Conservation (phyloP, 202 grass and related monocot species). For the Sporobolus alterniflorus region DNA sequence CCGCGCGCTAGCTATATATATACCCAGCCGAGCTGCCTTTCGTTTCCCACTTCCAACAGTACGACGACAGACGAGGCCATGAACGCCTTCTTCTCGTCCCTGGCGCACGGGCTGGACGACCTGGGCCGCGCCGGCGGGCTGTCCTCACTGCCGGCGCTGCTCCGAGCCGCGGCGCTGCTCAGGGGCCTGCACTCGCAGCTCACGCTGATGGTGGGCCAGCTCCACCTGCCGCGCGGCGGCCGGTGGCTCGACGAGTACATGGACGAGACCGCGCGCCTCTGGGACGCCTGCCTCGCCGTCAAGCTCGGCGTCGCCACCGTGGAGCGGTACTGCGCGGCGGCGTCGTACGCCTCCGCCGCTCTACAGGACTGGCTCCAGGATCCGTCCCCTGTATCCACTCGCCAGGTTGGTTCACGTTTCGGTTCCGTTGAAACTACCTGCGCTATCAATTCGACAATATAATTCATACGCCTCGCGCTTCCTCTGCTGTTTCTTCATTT, state of each 20-base stretch:
- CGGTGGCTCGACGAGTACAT: slow-evolving; percentile 98
- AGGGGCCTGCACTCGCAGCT: slow-evolving; percentile 89
- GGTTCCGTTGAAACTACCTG: background rate
- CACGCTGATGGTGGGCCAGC: slow-evolving; percentile 78
- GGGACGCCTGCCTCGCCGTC: slow-evolving; percentile 93
- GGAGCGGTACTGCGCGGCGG: slow-evolving; percentile 71
- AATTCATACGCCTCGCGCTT: background rate
- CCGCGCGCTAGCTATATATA: slow-evolving; percentile 38
- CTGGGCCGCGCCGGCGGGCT: slow-evolving; percentile 60
- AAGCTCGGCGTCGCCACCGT: slow-evolving; percentile 86
- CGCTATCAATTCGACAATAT: too few species aligned
- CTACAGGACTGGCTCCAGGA: slow-evolving; percentile 76
- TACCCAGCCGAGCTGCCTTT: slow-evolving; percentile 25
- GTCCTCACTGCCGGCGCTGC: slow-evolving; percentile 73
- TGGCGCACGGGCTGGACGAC: slow-evolving; percentile 86
- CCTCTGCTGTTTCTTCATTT: background rate
- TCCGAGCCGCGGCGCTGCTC: slow-evolving; percentile 72
- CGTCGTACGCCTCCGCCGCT: slow-evolving; percentile 56
- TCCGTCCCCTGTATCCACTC: slow-evolving; percentile 57
- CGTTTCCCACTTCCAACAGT: slow-evolving; percentile 18
- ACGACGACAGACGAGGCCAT: slow-evolving; percentile 14
- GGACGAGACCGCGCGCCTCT: slow-evolving; percentile 96
- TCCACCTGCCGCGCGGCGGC: slow-evolving; percentile 91
- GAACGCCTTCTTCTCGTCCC: slow-evolving; percentile 78
- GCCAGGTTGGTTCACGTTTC: slow-evolving; percentile 51